Evolutionary conservation across 2,329 filamentous ascomycete genomes (phyloP), one percentile per base, ranked within the genome.

Genomic region (Lachnellula hyalina): DNA sequence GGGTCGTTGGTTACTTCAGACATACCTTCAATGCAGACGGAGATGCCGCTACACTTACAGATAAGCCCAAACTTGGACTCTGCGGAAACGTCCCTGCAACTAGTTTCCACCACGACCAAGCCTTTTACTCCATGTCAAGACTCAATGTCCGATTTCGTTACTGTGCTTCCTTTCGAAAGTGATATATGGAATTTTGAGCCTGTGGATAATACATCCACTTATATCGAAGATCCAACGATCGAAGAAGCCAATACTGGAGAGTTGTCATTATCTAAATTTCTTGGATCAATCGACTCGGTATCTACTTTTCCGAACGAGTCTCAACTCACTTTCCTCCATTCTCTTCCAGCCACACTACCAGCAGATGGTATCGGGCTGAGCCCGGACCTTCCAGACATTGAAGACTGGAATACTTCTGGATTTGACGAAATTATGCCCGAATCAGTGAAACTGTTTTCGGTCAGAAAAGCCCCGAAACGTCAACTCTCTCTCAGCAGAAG

Each of bases 401-500:
- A 47, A 34, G 3, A 7, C 19, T 15, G n/a, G 14, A 23, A 15
- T 42, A 9, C 5, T 42, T 25, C 19, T 12, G 41, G 28, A 2
- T 38, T 46, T 15, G 7, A 49, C 14, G 21, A 32, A 7, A 21
- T 51, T 11, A 38, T 52, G 1, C 53, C 47, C 4, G 49, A 32
- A 9, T 11, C 49, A 6, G 41, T 52, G 8, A 61, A n/a, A 51
- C 48, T 53, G 7, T 63, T 63, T 25, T 5, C 2, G 5, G 49
- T 52, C 5, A 51, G 56, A 25, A 53, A 21, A 19, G 15, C 46
- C 14, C 12, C 32, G 6, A 47, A 50, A 8, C 41, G 36, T 2
- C 53, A 52, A 36, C 21, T 51, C 5, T 58, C 54, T 5, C 48
- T 63, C 2, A 61, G 55, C 44, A 57, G 49, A 38, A 59, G 38